Evolutionary conservation across 306 rosid genomes (phyloP).

Genomic region (Begonia fuchsioides): DNA sequence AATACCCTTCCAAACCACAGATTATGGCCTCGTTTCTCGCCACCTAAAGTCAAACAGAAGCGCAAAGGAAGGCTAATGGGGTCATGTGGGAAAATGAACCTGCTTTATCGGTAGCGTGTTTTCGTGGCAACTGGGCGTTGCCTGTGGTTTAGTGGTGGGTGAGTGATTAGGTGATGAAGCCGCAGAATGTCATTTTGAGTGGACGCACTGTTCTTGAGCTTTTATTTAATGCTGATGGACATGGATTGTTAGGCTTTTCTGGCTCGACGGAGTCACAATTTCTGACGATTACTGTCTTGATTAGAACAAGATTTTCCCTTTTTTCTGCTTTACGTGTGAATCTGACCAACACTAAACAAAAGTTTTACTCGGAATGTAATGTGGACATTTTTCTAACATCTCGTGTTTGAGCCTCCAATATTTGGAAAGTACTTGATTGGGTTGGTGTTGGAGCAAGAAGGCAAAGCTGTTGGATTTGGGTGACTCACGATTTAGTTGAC

Average conservation of each 20-base stretch:
- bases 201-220: constrained; percentile 4
- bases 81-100: constrained; percentile 10
- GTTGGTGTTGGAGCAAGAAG: constrained; percentile 1
- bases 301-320: too few species aligned
- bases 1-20: constrained; percentile 13
- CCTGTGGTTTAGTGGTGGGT: constrained; percentile 25
- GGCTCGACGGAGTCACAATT: too few species aligned
- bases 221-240: too few species aligned
- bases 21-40: background rate
- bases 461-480: background rate
- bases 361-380: too few species aligned
- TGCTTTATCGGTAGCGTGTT: constrained; percentile 56
- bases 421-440: background rate
- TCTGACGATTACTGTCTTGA: too few species aligned
- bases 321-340: too few species aligned
- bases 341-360: too few species aligned
- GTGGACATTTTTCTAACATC: too few species aligned
- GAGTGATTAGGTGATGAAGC: constrained; percentile 17
- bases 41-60: constrained; percentile 8
- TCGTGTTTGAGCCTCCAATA: too few species aligned
- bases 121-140: constrained; percentile 45
- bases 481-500: background rate
- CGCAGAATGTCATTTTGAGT: constrained; percentile 12
- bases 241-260: too few species aligned
- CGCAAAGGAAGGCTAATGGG: constrained; percentile 13